Conservation (phyloP, 179 eudicot species). For the Nepenthes alata region DNA sequence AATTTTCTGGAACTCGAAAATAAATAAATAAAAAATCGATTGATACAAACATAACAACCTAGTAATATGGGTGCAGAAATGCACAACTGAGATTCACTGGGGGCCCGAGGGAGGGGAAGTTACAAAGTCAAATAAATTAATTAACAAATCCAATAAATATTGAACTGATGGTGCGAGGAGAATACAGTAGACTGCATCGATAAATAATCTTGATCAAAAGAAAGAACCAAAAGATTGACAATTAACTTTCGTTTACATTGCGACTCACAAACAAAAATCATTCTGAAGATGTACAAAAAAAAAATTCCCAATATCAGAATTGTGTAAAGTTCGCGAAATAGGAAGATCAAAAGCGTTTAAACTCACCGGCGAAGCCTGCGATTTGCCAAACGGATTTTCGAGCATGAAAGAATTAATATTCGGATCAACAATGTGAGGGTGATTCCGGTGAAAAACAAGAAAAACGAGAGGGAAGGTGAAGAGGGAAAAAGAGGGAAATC, state of each 20-base stretch:
- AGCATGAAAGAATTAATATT: constrained; percentile 15
- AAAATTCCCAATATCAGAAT: constrained; percentile 1
- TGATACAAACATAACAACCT: too few species aligned
- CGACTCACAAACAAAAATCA: background rate
- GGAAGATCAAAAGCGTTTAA: background rate
- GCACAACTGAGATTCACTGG: too few species aligned
- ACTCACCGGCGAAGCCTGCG: background rate
- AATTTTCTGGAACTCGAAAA: too few species aligned
- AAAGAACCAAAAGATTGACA: background rate
- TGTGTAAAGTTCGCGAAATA: background rate
- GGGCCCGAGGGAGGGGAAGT: too few species aligned
- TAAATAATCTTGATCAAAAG: background rate
- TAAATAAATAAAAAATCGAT: too few species aligned
- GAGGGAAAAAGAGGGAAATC: constrained; percentile 15
- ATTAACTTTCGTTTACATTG: too few species aligned
- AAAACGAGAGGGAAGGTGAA: constrained; percentile 5
- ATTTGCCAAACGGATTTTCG: background rate
- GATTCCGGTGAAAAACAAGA: constrained; percentile 20
- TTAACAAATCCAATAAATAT: too few species aligned
- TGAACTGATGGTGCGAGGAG: too few species aligned
- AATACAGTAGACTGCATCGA: background rate
- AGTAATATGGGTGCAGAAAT: too few species aligned
- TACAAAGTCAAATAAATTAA: too few species aligned
- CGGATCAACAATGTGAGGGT: constrained; percentile 35
- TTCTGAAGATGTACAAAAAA: background rate